Conservation (phyloP, 306 rosid species). For the Cicer pinnatifidum region DNA sequence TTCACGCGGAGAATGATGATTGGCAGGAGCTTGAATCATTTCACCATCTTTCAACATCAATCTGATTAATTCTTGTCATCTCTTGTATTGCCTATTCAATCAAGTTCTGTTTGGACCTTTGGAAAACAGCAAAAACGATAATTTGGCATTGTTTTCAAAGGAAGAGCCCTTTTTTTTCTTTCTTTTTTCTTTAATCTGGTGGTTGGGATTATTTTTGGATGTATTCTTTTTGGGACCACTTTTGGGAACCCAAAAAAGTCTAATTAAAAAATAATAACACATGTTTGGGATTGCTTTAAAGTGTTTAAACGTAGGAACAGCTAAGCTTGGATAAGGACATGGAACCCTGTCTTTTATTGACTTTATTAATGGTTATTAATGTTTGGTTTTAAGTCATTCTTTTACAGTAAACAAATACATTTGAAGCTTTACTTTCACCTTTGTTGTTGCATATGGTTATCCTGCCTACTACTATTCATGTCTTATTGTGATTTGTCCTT, state of each 20-base stretch:
- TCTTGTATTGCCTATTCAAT: conserved; percentile 47
- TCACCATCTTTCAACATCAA: conserved; percentile 64
- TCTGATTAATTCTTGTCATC: conserved; percentile 69
- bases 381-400: conserved; percentile 3
- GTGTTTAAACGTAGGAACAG: conserved; percentile 68
- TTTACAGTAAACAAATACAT: too few species aligned
- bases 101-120: conserved; percentile 53
- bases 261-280: conserved; percentile 33
- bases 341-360: conserved; percentile 75
- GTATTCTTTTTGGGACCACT: conserved; percentile 61
- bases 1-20: conserved; percentile 61
- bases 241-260: conserved; percentile 41
- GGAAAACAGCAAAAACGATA: conserved; percentile 60
- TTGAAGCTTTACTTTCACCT: conserved; percentile 38
- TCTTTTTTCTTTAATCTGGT: conserved; percentile 44
- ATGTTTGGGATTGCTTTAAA: conserved; percentile 62
- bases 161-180: conserved; percentile 18
- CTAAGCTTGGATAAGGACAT: conserved; percentile 77
- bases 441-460: conserved; percentile 51
- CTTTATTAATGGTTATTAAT: conserved; percentile 42
- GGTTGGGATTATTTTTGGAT: conserved; percentile 69
- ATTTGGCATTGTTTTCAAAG: conserved; percentile 56
- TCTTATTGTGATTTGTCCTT: conserved; percentile 56
- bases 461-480: conserved; percentile 8
- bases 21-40: conserved; percentile 60